Conservation (phyloP, 805 yeast genomes). For the Sungouiozyma ichnusensis region DNA sequence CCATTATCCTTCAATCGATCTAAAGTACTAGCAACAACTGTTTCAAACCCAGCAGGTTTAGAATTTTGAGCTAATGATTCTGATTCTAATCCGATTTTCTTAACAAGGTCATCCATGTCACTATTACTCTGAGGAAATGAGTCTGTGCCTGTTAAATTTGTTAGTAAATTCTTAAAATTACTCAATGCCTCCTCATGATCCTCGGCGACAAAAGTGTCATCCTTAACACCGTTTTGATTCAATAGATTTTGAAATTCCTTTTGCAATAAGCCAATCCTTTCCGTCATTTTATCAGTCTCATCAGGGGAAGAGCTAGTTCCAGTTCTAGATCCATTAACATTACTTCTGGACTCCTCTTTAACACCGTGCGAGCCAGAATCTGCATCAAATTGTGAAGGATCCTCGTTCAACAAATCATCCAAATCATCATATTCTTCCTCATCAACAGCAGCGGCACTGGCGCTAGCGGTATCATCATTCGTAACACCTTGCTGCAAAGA, state of each 20-base stretch:
- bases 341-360: constrained; percentile 7
- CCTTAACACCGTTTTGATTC: constrained; percentile 14
- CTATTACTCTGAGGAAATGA: constrained; percentile 19
- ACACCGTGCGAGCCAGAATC: constrained; percentile 9
- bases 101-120: constrained; percentile 40
- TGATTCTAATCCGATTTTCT: constrained; percentile 28
- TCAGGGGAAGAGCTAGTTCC: constrained; percentile 1
- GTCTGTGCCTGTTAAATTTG: constrained; percentile 18
- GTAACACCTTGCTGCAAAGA: too few species aligned
- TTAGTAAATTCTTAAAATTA: constrained; percentile 6
- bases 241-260: constrained; percentile 19
- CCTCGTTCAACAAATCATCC: constrained; percentile 79
- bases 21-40: constrained; percentile 70
- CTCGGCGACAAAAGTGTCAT: constrained; percentile 1
- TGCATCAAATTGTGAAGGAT: constrained; percentile 1
- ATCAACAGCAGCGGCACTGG: neutral
- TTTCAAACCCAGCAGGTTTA: constrained; percentile 42
- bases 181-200: constrained; percentile 16
- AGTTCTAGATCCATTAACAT: constrained; percentile 2
- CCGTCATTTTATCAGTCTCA: constrained; percentile 27
- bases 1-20: constrained; percentile 70
- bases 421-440: constrained; percentile 58
- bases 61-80: constrained; percentile 14
- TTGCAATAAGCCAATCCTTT: constrained; percentile 19
- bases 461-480: too few species aligned